Conservation (phyloP, 2,329 filamentous ascomycete species). For the Blastomyces emzantsi region DNA sequence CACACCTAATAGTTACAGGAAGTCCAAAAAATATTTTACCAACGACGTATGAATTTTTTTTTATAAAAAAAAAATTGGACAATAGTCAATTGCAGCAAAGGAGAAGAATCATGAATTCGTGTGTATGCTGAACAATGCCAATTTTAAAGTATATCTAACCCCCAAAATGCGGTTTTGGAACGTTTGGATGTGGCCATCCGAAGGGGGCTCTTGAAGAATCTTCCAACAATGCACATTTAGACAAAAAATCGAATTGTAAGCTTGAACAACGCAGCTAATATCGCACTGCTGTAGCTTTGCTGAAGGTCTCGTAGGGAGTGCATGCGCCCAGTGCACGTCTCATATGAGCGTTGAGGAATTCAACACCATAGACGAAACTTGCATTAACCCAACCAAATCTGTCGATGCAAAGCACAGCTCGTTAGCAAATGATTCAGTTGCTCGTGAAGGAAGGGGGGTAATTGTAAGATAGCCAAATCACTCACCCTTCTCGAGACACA, state of each 20-base stretch:
- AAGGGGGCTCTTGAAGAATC: background rate
- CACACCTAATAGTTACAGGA: background rate
- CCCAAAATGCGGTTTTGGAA: background rate
- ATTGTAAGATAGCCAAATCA: slow-evolving; percentile 20
- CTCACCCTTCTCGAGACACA: slow-evolving; percentile 90
- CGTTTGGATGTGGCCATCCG: background rate
- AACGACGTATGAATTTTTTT: background rate
- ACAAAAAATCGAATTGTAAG: background rate
- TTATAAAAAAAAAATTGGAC: background rate
- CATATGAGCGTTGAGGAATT: slow-evolving; percentile 83
- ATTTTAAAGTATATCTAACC: background rate
- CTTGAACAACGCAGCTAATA: background rate
- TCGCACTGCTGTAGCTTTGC: slow-evolving; percentile 47
- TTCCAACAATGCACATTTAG: background rate
- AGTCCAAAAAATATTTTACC: background rate
- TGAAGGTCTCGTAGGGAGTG: slow-evolving; percentile 77
- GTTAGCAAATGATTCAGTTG: background rate
- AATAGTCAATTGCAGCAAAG: background rate
- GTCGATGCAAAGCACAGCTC: slow-evolving; percentile 12
- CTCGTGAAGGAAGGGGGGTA: background rate
- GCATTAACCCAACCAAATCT: slow-evolving; percentile 99
- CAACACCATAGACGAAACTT: slow-evolving; percentile 88
- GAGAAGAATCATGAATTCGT: background rate
- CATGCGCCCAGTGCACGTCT: slow-evolving; percentile 77
- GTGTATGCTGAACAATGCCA: background rate